Evolutionary conservation across 768 basidiomycete species (phyloP), one percentile per base, ranked within the genome.

Genomic region (Mycena galopus): DNA sequence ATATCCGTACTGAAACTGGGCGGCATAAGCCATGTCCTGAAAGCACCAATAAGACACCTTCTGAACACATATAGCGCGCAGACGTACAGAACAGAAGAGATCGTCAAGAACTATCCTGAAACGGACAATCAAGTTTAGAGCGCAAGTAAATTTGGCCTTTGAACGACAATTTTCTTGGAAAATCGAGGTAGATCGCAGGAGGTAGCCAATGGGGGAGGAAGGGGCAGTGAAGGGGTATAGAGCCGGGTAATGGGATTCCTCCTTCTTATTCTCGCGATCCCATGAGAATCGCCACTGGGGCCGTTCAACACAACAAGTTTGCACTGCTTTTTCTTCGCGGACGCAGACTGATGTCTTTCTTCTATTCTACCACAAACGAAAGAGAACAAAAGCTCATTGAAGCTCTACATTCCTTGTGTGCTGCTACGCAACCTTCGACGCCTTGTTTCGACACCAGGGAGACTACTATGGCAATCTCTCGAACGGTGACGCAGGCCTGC

Each of bases 241-340:
- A 67, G 64, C 58, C 25, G 53, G 47, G 42, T 39, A 29, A 3
- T 32, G 27, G 39, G 27, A 32, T 72, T 35, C 3, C 29, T 61
- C 53, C 39, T 67, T 63, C 59, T 72, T 72, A 72, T 72, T 72
- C 71, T 61, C 23, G 71, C 71, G 65, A 67, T 72, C 62, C 44
- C 71, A 72, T 72, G 65, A 44, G 64, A 71, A 44, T 59, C 64
- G 70, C 56, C 69, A 71, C 70, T 59, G 65, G 33, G n/a, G 70
- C 70, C 70, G 63, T 65, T 65, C 56, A 65, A 71, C 44, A 65
- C 44, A 65, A 71, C 70, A 71, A 71, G 64, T 70, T 65, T 64
- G 62, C 68, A 60, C 56, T 42, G 69, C 69, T 37, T 69, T 37
- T 69, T 57, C 27, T 55, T 64, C 35, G 58, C 42, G 44, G 27